Conservation (phyloP, 257 asterid genomes). For the Solanum dulcamara region DNA sequence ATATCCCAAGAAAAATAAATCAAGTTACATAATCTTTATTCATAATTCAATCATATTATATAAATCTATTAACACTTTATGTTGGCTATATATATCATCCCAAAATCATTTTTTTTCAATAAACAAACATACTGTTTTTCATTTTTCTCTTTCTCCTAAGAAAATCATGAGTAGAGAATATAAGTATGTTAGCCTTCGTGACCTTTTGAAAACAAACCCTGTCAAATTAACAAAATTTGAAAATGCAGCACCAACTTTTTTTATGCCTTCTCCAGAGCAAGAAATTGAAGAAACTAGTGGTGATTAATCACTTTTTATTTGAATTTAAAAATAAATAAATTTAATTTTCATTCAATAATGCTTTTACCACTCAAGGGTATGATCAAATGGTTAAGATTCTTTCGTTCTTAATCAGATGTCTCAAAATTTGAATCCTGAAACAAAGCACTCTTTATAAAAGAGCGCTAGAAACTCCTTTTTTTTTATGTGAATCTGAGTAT, state of each 20-base stretch:
- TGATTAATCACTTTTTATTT: not conserved
- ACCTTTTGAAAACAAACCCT: not conserved
- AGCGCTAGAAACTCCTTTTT: not conserved
- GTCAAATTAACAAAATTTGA: not conserved
- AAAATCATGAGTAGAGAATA: not conserved
- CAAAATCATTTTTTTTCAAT: not conserved
- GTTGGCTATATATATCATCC: not conserved
- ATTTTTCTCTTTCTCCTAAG: not conserved
- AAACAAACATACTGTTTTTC: not conserved
- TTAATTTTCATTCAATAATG: not conserved
- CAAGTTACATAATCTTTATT: not conserved
- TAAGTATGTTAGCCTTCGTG: slow-evolving; percentile 3
- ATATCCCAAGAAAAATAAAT: not conserved
- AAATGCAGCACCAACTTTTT: not conserved
- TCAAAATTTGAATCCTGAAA: not conserved
- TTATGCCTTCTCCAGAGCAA: not conserved
- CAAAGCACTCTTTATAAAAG: not conserved
- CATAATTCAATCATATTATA: not conserved
- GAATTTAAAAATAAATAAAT: not conserved
- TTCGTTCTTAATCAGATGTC: not conserved
- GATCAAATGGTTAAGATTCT: not conserved
- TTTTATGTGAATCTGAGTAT: not conserved
- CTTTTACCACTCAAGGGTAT: not conserved
- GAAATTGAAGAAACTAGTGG: not conserved
- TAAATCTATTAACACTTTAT: not conserved